Evolutionary conservation across 331 rosid species (phyloP), one percentile per base, ranked within the genome.

Genomic region (Malus hybrid): DNA sequence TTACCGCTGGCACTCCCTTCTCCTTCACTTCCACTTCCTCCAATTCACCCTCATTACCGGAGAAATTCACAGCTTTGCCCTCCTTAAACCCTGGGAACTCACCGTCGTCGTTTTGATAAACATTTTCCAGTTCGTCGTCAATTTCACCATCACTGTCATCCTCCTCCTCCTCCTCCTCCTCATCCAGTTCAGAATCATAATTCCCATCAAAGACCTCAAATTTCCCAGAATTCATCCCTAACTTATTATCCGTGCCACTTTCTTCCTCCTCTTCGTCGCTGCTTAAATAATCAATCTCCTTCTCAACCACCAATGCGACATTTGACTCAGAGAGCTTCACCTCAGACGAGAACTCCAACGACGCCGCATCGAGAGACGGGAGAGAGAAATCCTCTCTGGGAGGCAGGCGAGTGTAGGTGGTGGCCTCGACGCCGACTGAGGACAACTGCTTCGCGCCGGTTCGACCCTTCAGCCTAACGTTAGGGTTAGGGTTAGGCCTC

Each of bases 1-100:
- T 93, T 75, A 93, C 96, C 20, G 98, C 97, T 13, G 97, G 96
- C 42, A 91, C 77, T 14, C 98, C 97, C 71, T 91, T 93, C 84
- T 93, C 98, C 86, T 93, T 93, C 64, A 81, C 85, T 7, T 33
- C 84, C 32, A 55, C 85, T 18, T 61, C 84, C 53, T 73, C 77
- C 29, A 46, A 63, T 6, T 75, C 73, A 6, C 34, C 78, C 15
- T 77, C 88, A 1, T 18, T 57, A 0, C 77, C 82, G 15, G 62
- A 61, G 28, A 75, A 19, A 14, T 39, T 63, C 50, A 69, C 30
- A 15, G 60, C 32, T 71, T 72, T 83, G 1, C 42, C 80, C 24
- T 62, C 63, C 33, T 66, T 30, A 39, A 62, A 77, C 28, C 62
- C 74, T 61, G 10, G 71, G 6, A 60, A 26, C 50, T 77, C 87